Evolutionary conservation across 768 basidiomycete species (phyloP).

Genomic region (Rhizopogon vulgaris): DNA sequence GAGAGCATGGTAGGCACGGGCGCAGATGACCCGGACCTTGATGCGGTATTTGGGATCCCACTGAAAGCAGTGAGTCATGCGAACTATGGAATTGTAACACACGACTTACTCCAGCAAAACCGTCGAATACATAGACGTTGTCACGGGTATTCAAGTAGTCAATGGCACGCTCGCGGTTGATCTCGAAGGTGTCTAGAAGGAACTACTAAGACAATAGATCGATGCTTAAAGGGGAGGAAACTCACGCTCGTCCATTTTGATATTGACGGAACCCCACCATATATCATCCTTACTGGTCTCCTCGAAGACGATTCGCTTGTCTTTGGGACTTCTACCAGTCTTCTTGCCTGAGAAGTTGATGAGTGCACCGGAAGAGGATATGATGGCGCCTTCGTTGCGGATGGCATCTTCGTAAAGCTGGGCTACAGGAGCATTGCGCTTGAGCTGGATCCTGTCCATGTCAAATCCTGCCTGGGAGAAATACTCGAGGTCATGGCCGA

Average conservation of each 20-base stretch:
- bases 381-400: conserved; percentile 97
- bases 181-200: conserved; percentile 89
- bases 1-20: conserved; percentile 95
- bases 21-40: conserved; percentile 99
- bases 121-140: conserved; percentile 97
- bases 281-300: conserved; percentile 94
- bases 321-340: conserved; percentile 95
- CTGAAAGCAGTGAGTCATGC: conserved; percentile 29
- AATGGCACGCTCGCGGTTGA: conserved; percentile 97
- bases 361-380: conserved; percentile 90
- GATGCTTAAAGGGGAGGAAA: conserved; percentile 7
- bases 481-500: conserved; percentile 90
- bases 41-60: conserved; percentile 99
- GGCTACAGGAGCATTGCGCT: conserved; percentile 87
- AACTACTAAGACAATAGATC: not conserved
- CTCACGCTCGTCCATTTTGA: conserved; percentile 95
- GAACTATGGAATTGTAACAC: not conserved
- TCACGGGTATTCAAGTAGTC: conserved; percentile 98
- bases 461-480: conserved; percentile 99
- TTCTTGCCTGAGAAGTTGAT: conserved; percentile 99
- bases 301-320: conserved; percentile 99
- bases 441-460: conserved; percentile 95
- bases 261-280: conserved; percentile 99
- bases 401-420: conserved; percentile 96
- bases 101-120: conserved; percentile 73